These are phyloP conservation scores for Calonectria naviculata DNA, from an alignment of 2,329 filamentous ascomycete species.

Conservation along the genomic window DNA sequence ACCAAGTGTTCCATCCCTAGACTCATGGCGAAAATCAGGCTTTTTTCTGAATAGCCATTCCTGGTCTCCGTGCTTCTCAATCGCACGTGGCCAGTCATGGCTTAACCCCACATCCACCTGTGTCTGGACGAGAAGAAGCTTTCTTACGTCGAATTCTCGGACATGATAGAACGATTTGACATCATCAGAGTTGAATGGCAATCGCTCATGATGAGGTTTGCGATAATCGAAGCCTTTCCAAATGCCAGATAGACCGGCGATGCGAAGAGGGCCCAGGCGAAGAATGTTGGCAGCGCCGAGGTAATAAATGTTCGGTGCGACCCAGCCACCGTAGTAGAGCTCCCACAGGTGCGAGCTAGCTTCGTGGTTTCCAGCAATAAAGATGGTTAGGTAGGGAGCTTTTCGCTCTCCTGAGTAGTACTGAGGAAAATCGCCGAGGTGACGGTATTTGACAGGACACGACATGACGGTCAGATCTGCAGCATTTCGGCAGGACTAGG, in stretches of 20 bases:
- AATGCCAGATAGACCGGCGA: conserved; percentile 92
- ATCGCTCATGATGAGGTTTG: conserved; percentile 83
- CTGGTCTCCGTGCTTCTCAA: conserved; percentile 83
- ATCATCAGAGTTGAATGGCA: conserved; percentile 85
- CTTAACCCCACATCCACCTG: conserved; percentile 93
- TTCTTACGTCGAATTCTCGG: conserved; percentile 89
- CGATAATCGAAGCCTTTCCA: conserved; percentile 93
- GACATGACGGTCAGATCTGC: conserved; percentile 90
- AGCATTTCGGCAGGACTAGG: conserved; percentile 85
- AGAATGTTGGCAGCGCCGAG: conserved; percentile 92
- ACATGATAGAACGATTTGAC: conserved; percentile 89
- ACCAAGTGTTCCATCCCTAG: conserved; percentile 78
- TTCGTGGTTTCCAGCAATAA: conserved; percentile 96
- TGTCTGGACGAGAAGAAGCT: conserved; percentile 84
- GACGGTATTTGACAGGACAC: conserved; percentile 87
- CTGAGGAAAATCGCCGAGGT: conserved; percentile 90
- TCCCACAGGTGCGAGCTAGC: conserved; percentile 91
- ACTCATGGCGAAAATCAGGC: conserved; percentile 80
- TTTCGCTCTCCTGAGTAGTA: conserved; percentile 85
- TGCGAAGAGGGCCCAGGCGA: conserved; percentile 84
- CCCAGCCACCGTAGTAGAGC: conserved; percentile 97
- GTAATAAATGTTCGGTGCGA: conserved; percentile 97
- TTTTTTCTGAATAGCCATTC: conserved; percentile 78
- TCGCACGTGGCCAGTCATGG: conserved; percentile 92
- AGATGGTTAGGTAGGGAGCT: conserved; percentile 91